Percentiles rank a stretch among this genome's conserved stretches.
These are phyloP conservation scores for Candida tammaniensis DNA, from an alignment of 805 yeast species.

Conservation along the genomic window DNA sequence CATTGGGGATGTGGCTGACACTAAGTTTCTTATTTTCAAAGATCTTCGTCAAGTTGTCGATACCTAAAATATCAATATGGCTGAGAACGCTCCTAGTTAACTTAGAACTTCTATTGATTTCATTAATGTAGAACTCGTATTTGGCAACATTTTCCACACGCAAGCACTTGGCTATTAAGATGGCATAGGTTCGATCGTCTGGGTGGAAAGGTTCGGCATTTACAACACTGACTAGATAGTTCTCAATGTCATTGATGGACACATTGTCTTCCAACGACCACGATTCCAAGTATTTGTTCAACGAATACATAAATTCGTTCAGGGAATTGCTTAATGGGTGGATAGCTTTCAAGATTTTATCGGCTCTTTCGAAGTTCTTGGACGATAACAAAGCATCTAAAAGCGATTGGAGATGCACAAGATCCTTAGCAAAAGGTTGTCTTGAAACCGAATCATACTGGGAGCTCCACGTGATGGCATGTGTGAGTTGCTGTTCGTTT, in stretches of 20 bases:
- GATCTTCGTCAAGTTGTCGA: constrained; percentile 40
- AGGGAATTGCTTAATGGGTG: constrained; percentile 42
- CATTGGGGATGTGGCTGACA: constrained; percentile 32
- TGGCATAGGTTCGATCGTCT: constrained; percentile 60
- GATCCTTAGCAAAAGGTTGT: constrained; percentile 51
- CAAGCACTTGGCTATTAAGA: constrained; percentile 46
- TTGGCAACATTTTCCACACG: constrained; percentile 7
- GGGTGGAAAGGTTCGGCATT: constrained; percentile 23
- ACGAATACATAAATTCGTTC: constrained; percentile 57
- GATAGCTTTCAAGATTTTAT: constrained; percentile 60
- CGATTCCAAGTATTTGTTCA: constrained; percentile 59
- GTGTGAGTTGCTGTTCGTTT: background rate
- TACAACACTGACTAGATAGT: constrained; percentile 34
- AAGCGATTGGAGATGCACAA: constrained; percentile 69
- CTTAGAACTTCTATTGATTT: constrained; percentile 6
- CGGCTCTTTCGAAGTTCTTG: constrained; percentile 67
- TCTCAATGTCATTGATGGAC: constrained; percentile 41
- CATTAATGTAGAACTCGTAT: constrained; percentile 14
- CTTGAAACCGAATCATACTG: constrained; percentile 39
- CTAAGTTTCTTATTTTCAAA: constrained; percentile 23
- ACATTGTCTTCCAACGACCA: constrained; percentile 39
- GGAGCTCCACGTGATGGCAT: constrained; percentile 35
- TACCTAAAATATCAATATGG: constrained; percentile 54
- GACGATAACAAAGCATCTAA: constrained; percentile 75
- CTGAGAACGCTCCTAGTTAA: constrained; percentile 27